A percentile compares a stretch with the other conserved stretches of the same genome.
Evolutionary conservation across 1,284 basidiomycete species (phyloP).

Genomic region (Phellopilus nigrolimitatus): DNA sequence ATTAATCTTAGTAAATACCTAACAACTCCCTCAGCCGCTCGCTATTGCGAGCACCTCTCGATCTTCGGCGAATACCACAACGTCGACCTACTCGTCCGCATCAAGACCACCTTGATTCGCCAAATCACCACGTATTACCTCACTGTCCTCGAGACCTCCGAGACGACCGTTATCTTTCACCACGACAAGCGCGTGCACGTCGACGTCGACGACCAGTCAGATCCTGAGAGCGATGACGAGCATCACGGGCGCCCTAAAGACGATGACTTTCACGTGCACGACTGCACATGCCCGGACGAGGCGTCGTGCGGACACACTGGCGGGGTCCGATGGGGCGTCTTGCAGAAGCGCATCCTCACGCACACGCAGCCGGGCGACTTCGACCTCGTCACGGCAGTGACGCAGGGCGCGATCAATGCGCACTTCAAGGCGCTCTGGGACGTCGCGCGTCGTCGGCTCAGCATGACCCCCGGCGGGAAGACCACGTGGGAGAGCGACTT

Average conservation of each 20-base stretch:
- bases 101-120: slow-evolving; percentile 25
- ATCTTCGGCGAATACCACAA: slow-evolving; percentile 25
- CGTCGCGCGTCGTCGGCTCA: not conserved
- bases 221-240: not conserved
- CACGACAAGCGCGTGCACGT: slow-evolving; percentile 3
- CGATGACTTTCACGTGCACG: slow-evolving; percentile 5
- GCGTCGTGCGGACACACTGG: slow-evolving; percentile 15
- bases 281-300: slow-evolving; percentile 13
- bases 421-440: slow-evolving; percentile 27
- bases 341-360: slow-evolving; percentile 12
- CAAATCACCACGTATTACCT: slow-evolving; percentile 30
- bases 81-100: slow-evolving; percentile 22
- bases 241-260: not conserved
- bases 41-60: slow-evolving; percentile 27
- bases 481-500: not conserved
- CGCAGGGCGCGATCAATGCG: slow-evolving; percentile 29
- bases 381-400: slow-evolving; percentile 31
- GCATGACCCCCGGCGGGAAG: not conserved
- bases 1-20: too few relatives aligned
- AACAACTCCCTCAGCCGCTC: slow-evolving; percentile 23
- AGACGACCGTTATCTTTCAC: slow-evolving; percentile 27
- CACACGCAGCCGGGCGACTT: slow-evolving; percentile 23
- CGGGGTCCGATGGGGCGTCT: slow-evolving; percentile 6
- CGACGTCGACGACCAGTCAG: not conserved
- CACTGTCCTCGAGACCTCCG: slow-evolving; percentile 26